phyloP scores from a whole-genome alignment of 2,329 filamentous ascomycete species.

The Penicillium aurantiogriseum region DNA sequence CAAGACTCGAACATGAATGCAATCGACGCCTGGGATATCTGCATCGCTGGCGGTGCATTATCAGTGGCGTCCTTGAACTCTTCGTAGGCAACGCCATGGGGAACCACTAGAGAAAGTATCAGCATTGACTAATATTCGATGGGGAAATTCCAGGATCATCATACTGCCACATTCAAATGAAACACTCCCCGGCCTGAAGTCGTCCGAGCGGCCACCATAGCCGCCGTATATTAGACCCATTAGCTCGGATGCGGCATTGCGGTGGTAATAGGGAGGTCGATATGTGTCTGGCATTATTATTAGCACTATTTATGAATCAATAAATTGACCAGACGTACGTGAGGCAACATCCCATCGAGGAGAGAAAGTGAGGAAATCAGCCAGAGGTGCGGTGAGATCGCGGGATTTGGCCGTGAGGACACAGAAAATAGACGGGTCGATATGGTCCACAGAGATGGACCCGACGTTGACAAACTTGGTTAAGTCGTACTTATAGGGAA shows the following conservation, averaged over 20 bases:
- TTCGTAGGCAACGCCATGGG: conserved; percentile 38
- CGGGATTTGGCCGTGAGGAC: conserved; percentile 43
- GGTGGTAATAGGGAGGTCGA: conserved; percentile 45
- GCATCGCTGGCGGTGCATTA: conserved; percentile 26
- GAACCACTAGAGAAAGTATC: conserved; percentile 29
- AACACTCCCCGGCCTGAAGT: conserved; percentile 35
- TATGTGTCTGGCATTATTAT: conserved; percentile 33
- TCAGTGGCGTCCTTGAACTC: conserved; percentile 35
- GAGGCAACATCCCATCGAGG: conserved; percentile 43
- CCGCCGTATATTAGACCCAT: conserved; percentile 41
- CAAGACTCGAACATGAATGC: conserved; percentile 39
- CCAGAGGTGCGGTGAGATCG: conserved; percentile 33
- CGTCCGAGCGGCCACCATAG: conserved; percentile 36
- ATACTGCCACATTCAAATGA: conserved; percentile 39
- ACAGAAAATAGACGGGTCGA: conserved; percentile 43
- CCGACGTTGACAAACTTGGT: conserved; percentile 43
- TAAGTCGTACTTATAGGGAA: conserved; percentile 44
- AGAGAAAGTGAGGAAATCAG: conserved; percentile 43
- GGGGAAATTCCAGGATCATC: not conserved
- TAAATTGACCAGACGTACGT: conserved; percentile 22
- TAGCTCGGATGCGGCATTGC: conserved; percentile 41
- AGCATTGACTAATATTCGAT: not conserved
- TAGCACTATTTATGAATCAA: not conserved
- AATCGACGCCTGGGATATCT: conserved; percentile 35
- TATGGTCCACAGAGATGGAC: conserved; percentile 42